A percentile compares a stretch with the other conserved stretches of the same genome.
Conservation (phyloP, 2,329 filamentous ascomycete genomes). For the Fusarium illudens region DNA sequence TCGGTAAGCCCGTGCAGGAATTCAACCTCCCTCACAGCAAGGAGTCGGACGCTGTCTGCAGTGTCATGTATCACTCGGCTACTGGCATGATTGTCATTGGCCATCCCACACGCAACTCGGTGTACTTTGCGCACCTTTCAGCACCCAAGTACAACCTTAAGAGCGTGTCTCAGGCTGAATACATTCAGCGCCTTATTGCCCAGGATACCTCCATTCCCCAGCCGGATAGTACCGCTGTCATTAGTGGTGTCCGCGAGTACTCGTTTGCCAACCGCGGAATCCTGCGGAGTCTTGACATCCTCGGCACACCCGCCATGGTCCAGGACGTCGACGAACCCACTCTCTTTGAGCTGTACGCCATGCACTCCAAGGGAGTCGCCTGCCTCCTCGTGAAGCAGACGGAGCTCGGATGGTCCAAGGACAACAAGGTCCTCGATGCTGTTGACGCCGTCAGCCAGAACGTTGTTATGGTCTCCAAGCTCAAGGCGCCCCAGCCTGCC, state of each 20-base stretch:
- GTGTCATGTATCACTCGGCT: slow-evolving; percentile 89
- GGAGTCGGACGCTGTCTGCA: slow-evolving; percentile 97
- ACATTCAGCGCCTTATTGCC: slow-evolving; percentile 78
- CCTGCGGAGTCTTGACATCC: slow-evolving; percentile 88
- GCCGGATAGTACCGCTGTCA: slow-evolving; percentile 94
- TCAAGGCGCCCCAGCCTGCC: slow-evolving; percentile 63
- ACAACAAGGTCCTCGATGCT: slow-evolving; percentile 84
- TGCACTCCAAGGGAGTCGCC: slow-evolving; percentile 98
- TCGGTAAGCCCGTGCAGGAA: slow-evolving; percentile 95
- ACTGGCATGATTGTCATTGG: slow-evolving; percentile 95
- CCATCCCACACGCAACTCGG: slow-evolving; percentile 94
- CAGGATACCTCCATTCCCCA: slow-evolving; percentile 78
- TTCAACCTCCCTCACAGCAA: slow-evolving; percentile 96
- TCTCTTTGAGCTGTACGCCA: slow-evolving; percentile 93
- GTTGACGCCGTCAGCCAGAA: slow-evolving; percentile 80
- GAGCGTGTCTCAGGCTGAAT: slow-evolving; percentile 86
- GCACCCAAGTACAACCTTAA: slow-evolving; percentile 90
- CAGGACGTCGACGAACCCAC: slow-evolving; percentile 73
- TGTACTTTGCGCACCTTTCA: slow-evolving; percentile 96
- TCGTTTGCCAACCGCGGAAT: slow-evolving; percentile 88
- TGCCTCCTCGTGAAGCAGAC: slow-evolving; percentile 85
- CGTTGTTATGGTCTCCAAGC: slow-evolving; percentile 76
- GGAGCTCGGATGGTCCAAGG: slow-evolving; percentile 89
- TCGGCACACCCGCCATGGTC: slow-evolving; percentile 73
- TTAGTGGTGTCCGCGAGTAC: slow-evolving; percentile 96